Conservation (phyloP, 2,329 filamentous ascomycete species). For the Cercospora citrullina region DNA sequence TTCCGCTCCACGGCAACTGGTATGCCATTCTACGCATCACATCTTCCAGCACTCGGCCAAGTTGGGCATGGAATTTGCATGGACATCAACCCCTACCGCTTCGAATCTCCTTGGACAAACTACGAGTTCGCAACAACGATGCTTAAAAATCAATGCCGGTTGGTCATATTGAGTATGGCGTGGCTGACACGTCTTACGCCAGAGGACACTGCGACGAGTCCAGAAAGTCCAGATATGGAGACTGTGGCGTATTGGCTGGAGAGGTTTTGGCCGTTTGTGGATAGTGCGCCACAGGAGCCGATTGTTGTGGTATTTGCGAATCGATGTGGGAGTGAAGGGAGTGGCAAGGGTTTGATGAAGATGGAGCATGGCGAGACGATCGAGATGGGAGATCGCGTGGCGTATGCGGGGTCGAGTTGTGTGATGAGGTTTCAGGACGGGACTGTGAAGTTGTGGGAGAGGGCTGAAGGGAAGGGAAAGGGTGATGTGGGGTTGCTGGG, state of each 20-base stretch:
- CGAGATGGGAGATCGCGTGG: constrained; percentile 44
- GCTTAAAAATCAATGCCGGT: constrained; percentile 55
- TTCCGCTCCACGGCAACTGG: constrained; percentile 13
- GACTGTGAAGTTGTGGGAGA: constrained; percentile 60
- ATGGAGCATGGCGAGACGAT: constrained; percentile 36
- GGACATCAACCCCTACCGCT: constrained; percentile 65
- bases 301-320: constrained; percentile 72
- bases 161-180: constrained; percentile 74
- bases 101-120: constrained; percentile 57
- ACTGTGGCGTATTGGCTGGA: constrained; percentile 75
- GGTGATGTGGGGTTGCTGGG: constrained; percentile 56
- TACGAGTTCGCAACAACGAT: constrained; percentile 62
- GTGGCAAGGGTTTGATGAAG: constrained; percentile 25
- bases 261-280: constrained; percentile 62
- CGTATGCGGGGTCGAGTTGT: constrained; percentile 73
- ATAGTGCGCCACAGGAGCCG: constrained; percentile 50
- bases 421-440: constrained; percentile 67
- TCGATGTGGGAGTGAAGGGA: constrained; percentile 62
- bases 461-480: constrained; percentile 47
- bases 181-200: constrained; percentile 65
- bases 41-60: constrained; percentile 40
- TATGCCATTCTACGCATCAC: constrained; percentile 42
- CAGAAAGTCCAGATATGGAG: constrained; percentile 64
- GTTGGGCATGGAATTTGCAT: constrained; percentile 54
- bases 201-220: constrained; percentile 51